Conservation (phyloP, 176 grass and related monocot species). For the Aegilops bicornis region DNA sequence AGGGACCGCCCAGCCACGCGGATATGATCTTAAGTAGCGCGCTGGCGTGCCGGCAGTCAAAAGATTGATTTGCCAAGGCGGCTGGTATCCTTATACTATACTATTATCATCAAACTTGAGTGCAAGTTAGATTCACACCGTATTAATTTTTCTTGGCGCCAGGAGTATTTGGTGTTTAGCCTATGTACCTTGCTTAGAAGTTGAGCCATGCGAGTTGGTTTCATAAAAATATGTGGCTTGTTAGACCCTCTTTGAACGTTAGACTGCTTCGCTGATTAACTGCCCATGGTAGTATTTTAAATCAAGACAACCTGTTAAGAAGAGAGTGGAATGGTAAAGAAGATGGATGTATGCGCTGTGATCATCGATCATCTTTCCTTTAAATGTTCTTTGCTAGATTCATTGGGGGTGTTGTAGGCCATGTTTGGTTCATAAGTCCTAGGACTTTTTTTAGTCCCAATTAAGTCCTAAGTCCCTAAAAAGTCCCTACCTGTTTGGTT, state of each 20-base stretch:
- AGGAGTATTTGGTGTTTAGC: neutral
- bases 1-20: neutral
- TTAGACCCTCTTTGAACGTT: neutral
- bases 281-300: neutral
- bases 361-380: no score
- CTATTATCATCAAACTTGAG: neutral
- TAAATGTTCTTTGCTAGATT: neutral
- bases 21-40: neutral
- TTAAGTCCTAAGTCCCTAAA: no score
- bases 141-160: neutral
- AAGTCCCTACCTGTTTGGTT: no score
- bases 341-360: neutral
- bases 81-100: neutral
- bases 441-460: no score
- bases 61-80: neutral
- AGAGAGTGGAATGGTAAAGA: neutral
- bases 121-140: neutral
- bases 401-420: neutral
- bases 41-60: neutral
- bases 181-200: neutral
- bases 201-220: neutral
- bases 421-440: no score
- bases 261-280: neutral
- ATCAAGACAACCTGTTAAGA: neutral
- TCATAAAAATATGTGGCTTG: neutral